phyloP scores from a whole-genome alignment of 1,284 basidiomycete species.

The Tylopilus sp. region DNA sequence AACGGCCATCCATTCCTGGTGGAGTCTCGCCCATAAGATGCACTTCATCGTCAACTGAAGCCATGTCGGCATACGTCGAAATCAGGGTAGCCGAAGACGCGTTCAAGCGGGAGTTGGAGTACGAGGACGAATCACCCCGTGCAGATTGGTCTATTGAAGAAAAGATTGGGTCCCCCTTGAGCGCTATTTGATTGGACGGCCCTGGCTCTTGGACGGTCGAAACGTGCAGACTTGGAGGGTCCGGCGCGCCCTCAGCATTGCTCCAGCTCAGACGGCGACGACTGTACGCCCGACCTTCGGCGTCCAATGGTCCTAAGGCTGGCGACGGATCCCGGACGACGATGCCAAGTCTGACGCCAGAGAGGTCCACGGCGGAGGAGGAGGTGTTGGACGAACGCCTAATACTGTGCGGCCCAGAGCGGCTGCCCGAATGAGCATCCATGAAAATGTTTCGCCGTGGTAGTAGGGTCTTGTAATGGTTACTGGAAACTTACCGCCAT shows the following conservation, averaged over 20 bases:
- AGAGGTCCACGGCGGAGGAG: constrained; percentile 56
- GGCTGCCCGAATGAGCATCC: constrained; percentile 11
- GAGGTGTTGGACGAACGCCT: constrained; percentile 30
- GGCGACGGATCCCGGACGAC: constrained; percentile 46
- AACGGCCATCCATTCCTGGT: constrained; percentile 21
- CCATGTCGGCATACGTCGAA: constrained; percentile 39
- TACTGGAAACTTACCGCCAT: neutral
- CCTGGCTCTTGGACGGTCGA: constrained; percentile 26
- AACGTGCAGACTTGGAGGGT: constrained; percentile 41
- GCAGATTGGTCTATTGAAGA: constrained; percentile 35
- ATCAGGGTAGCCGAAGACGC: constrained; percentile 54
- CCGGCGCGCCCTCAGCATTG: constrained; percentile 38
- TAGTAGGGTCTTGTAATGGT: constrained; percentile 41
- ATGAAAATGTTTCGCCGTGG: constrained; percentile 26
- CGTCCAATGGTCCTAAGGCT: constrained; percentile 40
- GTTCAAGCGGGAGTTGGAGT: constrained; percentile 39
- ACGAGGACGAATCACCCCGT: constrained; percentile 25
- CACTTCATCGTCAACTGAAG: constrained; percentile 53
- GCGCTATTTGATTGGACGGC: neutral
- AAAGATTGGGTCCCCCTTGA: constrained; percentile 35
- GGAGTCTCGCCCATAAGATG: constrained; percentile 45
- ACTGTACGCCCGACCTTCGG: constrained; percentile 33
- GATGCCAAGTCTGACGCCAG: constrained; percentile 39
- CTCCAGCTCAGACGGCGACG: constrained; percentile 59
- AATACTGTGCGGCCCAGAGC: neutral